Base-by-base conservation (phyloP, 768 basidiomycete species). In the Dictyophora rubrovolvata region DNA sequence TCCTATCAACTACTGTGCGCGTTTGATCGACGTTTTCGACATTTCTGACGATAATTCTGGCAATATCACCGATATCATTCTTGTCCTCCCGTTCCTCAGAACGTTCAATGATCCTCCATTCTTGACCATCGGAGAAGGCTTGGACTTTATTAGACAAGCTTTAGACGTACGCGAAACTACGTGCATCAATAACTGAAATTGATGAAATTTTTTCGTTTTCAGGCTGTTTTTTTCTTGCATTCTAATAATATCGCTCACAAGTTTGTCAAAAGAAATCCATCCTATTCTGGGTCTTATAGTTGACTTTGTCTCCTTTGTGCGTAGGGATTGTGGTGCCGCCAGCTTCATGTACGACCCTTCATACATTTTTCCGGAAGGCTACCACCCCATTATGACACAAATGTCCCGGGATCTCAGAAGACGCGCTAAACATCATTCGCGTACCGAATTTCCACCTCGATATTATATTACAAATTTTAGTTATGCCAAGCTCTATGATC, bases 401-500 rank as follows among this genome's bases (percentile, higher is more conserved):
- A 51, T 64, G 63, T 63, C 65, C 53, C 60, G 63, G 0, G 66
- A 73, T 22, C 61, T 62, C 22, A 62, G 55, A 2, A 64, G 68
- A 0, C 23, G 11, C 7, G 69, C 68, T 0, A 69, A 65, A 3
- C 63, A 67, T 35, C 66, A 56, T 36, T 70, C 67, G 0, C 70
- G 72, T 18, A 74, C 72, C 5, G 52, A 61, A 12, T 60, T 61
- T 1, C 70, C 72, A 0, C 62, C 63, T 0, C 70, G 68, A 50
- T 75, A 75, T 55, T 72, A 66, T 47, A 55, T 73, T 48, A 74
- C 73, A 28, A 74, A 74, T 54, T 74, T 74, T 12, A 73, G 72
- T 0, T 46, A 75, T 1, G 74, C 74, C 0, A 56, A 65, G 0
- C 62, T 53, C 1, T 75, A 70, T 48, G 63, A 60, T 1, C 69